A percentile compares a stretch with the other conserved stretches of the same genome.
These are phyloP conservation scores for Lolium perenne DNA, from an alignment of 176 grass and related monocot genomes.

Conservation along the genomic window DNA sequence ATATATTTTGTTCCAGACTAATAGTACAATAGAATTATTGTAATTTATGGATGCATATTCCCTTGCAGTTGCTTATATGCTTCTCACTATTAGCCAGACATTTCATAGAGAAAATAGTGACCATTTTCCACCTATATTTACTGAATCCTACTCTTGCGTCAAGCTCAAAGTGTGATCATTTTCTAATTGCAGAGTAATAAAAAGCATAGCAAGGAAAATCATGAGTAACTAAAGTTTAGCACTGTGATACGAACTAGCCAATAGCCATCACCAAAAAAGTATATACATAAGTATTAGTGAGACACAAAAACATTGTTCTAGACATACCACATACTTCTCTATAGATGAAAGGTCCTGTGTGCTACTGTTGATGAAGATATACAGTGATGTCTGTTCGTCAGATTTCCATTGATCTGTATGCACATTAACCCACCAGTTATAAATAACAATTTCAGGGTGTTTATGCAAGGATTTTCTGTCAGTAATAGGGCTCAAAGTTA, in stretches of 20 bases:
- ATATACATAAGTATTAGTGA: not conserved
- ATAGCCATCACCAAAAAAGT: not conserved
- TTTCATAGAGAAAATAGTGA: not conserved
- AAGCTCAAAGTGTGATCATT: not conserved
- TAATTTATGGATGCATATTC: constrained; percentile 9
- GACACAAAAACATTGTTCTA: constrained; percentile 32
- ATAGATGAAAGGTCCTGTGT: constrained; percentile 89
- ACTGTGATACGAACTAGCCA: not conserved
- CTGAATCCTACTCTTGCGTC: not conserved
- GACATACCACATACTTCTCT: constrained; percentile 97
- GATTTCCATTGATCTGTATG: constrained; percentile 78
- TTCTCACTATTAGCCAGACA: not conserved
- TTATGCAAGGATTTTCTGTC: not conserved
- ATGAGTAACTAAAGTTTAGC: not conserved
- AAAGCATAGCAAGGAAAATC: not conserved
- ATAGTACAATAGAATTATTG: not conserved
- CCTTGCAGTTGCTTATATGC: constrained; percentile 9
- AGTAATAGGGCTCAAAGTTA: constrained; percentile 14
- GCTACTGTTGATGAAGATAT: constrained; percentile 97
- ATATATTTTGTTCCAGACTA: no score
- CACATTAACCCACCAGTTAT: constrained; percentile 42
- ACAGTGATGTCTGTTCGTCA: constrained; percentile 68
- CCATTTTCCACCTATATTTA: not conserved
- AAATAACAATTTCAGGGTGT: not conserved
- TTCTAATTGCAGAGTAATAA: not conserved